A percentile compares a stretch with the other conserved stretches of the same genome.
Conservation (phyloP, 2,329 filamentous ascomycete genomes). For the Juglanconis sp. region DNA sequence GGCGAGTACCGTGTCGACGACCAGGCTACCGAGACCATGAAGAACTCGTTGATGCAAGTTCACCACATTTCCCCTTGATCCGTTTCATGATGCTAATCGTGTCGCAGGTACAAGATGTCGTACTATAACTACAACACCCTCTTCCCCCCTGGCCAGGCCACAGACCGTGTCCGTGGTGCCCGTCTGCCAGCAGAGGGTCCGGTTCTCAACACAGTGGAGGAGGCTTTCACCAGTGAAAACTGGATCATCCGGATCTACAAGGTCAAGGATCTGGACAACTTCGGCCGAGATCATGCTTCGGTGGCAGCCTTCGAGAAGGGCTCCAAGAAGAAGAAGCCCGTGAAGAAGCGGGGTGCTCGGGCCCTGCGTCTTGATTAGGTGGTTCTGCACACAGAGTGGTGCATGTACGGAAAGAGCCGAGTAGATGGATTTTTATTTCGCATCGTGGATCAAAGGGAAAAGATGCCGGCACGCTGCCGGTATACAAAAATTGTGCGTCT, state of each 20-base stretch:
- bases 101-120: constrained; percentile 95
- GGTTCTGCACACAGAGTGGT: neutral
- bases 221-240: constrained; percentile 98
- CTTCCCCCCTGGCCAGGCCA: constrained; percentile 86
- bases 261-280: constrained; percentile 97
- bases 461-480: constrained; percentile 8
- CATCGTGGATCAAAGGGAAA: constrained; percentile 1
- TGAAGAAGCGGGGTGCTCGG: constrained; percentile 70
- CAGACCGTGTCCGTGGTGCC: constrained; percentile 81
- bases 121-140: constrained; percentile 96
- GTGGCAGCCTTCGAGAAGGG: constrained; percentile 71
- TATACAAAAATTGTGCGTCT: constrained; percentile 17
- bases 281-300: constrained; percentile 79
- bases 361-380: constrained; percentile 68
- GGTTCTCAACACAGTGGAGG: constrained; percentile 82
- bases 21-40: constrained; percentile 94
- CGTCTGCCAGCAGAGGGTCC: constrained; percentile 81
- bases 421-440: constrained; percentile 10
- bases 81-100: constrained; percentile 27
- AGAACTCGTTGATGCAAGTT: constrained; percentile 95
- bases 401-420: constrained; percentile 13
- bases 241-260: constrained; percentile 99
- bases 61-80: neutral
- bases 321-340: constrained; percentile 77
- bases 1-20: constrained; percentile 95